Percentiles rank a stretch among this genome's conserved stretches.
These are phyloP conservation scores for Thalassiosira pacifica DNA, from an alignment of 352 stramenopile genomes.

Conservation along the genomic window DNA sequence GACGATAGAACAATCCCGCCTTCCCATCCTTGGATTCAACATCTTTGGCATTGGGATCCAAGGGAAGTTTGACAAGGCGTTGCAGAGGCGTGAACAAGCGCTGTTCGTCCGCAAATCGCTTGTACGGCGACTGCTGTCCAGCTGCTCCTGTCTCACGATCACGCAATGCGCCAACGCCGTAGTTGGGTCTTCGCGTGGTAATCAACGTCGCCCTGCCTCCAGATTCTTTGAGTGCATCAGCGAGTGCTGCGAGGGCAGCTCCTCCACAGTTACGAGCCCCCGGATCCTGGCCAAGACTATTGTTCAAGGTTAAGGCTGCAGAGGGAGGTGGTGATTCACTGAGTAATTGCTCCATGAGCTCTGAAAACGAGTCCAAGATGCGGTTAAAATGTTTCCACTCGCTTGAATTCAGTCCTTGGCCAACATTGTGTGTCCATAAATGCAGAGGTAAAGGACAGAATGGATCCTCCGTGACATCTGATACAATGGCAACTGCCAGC, in stretches of 20 bases:
- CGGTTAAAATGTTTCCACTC: conserved; percentile 52
- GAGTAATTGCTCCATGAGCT: conserved; percentile 56
- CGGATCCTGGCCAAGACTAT: conserved; percentile 13
- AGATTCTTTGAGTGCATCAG: conserved; percentile 72
- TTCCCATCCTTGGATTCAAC: conserved; percentile 32
- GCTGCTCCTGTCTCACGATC: conserved; percentile 64
- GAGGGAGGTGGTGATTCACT: not conserved
- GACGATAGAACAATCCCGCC: conserved; percentile 72
- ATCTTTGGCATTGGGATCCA: conserved; percentile 15
- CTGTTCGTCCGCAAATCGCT: conserved; percentile 29
- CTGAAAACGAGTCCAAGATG: conserved; percentile 60
- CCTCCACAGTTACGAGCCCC: conserved; percentile 61
- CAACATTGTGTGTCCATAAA: conserved; percentile 71
- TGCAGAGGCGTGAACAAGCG: conserved; percentile 72
- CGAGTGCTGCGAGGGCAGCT: conserved; percentile 72
- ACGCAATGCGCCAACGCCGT: conserved; percentile 71
- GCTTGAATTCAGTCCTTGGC: conserved; percentile 32
- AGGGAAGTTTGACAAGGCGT: conserved; percentile 26
- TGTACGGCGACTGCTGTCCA: conserved; percentile 41
- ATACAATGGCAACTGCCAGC: conserved; percentile 66
- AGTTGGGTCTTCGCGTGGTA: conserved; percentile 76
- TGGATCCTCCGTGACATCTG: conserved; percentile 79
- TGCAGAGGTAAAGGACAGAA: conserved; percentile 76
- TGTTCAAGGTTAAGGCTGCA: not conserved
- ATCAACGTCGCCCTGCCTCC: conserved; percentile 73